Conservation (phyloP, 78 protist species). For the Polysphondylium violaceum region DNA sequence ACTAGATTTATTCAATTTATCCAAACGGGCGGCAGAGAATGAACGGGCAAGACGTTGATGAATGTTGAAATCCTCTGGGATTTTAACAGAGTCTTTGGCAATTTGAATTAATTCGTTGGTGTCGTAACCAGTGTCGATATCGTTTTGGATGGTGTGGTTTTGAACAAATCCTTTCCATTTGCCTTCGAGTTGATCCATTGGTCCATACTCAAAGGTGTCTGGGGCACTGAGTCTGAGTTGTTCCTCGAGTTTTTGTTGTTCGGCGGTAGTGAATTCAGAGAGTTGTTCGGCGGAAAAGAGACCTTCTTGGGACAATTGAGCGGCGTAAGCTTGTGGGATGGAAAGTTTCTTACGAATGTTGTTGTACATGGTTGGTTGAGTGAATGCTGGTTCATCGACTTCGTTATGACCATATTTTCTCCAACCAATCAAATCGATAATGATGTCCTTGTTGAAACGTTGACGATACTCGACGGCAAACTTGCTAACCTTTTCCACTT, state of each 20-base stretch:
- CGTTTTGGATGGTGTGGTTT: slow-evolving; percentile 16
- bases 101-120: slow-evolving; percentile 23
- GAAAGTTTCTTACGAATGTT: slow-evolving; percentile 80
- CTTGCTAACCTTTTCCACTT: slow-evolving; percentile 61
- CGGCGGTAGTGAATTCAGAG: slow-evolving; percentile 4
- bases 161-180: slow-evolving; percentile 47
- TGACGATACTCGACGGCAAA: slow-evolving; percentile 89
- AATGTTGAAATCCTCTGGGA: slow-evolving; percentile 79
- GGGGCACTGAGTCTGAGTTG: slow-evolving; percentile 26
- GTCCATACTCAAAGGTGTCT: slow-evolving; percentile 29
- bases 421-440: slow-evolving; percentile 93
- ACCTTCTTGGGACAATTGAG: slow-evolving; percentile 17
- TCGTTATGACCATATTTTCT: slow-evolving; percentile 96
- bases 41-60: slow-evolving; percentile 72
- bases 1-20: slow-evolving; percentile 29
- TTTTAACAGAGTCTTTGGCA: slow-evolving; percentile 29
- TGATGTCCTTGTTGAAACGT: slow-evolving; percentile 89
- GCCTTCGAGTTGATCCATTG: slow-evolving; percentile 77
- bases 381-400: slow-evolving; percentile 96
- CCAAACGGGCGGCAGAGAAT: slow-evolving; percentile 51
- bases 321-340: slow-evolving; percentile 46
- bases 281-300: slow-evolving; percentile 15
- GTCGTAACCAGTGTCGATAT: slow-evolving; percentile 79
- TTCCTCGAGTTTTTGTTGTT: slow-evolving; percentile 38
- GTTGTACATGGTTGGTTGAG: slow-evolving; percentile 97